Percentiles rank a stretch among this genome's conserved stretches.
Evolutionary conservation across 2,329 filamentous ascomycete genomes (phyloP).

Genomic region (Penicillium sp.): DNA sequence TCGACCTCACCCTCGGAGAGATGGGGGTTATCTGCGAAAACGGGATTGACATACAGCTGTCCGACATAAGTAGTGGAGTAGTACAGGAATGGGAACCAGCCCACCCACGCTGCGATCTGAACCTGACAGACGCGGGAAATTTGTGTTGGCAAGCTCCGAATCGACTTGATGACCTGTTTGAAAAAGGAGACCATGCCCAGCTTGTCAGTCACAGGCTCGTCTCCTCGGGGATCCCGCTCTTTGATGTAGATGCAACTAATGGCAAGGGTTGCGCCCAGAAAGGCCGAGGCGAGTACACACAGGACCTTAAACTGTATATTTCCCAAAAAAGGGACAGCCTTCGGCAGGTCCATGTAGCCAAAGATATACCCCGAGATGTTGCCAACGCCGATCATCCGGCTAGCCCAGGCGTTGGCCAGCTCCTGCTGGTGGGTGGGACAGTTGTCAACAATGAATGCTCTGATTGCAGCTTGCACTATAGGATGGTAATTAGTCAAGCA

Average conservation of each 20-base stretch:
- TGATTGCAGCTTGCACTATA: constrained; percentile 69
- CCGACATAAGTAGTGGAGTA: constrained; percentile 94
- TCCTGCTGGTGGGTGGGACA: constrained; percentile 92
- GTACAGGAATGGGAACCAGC: constrained; percentile 93
- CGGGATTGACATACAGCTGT: constrained; percentile 86
- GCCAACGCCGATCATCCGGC: constrained; percentile 77
- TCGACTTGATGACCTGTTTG: constrained; percentile 69
- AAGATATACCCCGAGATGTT: constrained; percentile 90
- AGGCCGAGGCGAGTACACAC: constrained; percentile 76
- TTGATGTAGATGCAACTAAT: constrained; percentile 67
- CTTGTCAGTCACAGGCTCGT: constrained; percentile 59
- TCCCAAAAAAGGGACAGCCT: constrained; percentile 73
- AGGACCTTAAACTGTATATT: constrained; percentile 90
- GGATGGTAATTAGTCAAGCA: constrained; percentile 1
- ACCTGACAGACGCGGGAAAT: constrained; percentile 78
- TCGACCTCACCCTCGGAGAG: constrained; percentile 75
- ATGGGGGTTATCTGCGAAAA: constrained; percentile 71
- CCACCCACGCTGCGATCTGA: constrained; percentile 86
- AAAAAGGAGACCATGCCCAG: constrained; percentile 76
- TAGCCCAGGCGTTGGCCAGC: constrained; percentile 90
- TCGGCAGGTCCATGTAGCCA: constrained; percentile 76
- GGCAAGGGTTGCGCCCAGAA: constrained; percentile 65
- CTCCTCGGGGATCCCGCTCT: constrained; percentile 76
- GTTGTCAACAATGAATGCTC: constrained; percentile 81
- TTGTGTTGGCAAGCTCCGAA: constrained; percentile 75